phyloP scores from a whole-genome alignment of 2,329 filamentous ascomycete species.

The Pseudogymnoascus sp. region DNA sequence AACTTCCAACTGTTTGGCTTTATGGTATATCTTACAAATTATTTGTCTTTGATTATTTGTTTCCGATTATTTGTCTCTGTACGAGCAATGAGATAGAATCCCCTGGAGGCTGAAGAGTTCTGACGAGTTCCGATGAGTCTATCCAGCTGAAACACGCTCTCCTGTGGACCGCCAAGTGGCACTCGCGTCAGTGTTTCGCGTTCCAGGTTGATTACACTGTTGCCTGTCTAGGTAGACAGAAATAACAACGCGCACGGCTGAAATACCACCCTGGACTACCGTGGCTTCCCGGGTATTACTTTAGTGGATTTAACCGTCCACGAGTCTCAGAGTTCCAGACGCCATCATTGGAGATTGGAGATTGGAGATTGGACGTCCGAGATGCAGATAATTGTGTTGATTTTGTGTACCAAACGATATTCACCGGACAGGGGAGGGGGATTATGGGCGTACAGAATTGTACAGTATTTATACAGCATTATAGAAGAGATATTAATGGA shows the following conservation, averaged over 20 bases:
- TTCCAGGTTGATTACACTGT: neutral
- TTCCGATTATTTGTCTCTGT: neutral
- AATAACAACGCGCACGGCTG: neutral
- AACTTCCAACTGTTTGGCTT: neutral
- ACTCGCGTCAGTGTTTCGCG: conserved; percentile 2
- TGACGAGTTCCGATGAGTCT: neutral
- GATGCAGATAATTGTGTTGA: neutral
- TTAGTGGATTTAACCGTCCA: neutral
- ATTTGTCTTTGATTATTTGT: neutral
- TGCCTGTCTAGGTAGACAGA: neutral
- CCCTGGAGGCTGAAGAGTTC: neutral
- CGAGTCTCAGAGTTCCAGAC: neutral
- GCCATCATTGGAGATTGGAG: neutral
- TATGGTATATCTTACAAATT: neutral
- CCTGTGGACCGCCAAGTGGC: neutral
- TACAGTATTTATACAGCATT: neutral
- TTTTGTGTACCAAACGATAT: neutral
- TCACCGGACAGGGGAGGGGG: neutral
- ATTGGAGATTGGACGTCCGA: neutral
- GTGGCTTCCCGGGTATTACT: neutral
- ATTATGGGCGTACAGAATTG: neutral
- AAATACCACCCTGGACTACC: neutral
- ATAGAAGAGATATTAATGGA: neutral
- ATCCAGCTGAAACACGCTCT: neutral
- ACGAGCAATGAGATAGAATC: neutral